phyloP scores from a whole-genome alignment of 257 asterid genomes.

The Agastache rugosa region DNA sequence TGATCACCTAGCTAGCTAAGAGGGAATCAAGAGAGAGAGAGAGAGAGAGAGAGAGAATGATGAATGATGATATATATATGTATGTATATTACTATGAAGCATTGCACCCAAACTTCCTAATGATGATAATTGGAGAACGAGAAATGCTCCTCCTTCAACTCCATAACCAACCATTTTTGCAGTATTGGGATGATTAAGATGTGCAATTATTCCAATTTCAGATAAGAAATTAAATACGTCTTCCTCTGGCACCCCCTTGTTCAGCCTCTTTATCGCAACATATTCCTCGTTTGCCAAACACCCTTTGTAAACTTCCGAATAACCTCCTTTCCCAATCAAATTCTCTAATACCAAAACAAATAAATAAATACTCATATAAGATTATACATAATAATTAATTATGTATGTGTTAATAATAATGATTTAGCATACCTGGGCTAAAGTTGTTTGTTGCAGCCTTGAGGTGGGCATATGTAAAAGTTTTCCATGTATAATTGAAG shows the following conservation, averaged over 20 bases:
- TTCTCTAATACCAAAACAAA: conserved; percentile 46
- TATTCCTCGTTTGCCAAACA: conserved; percentile 58
- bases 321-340: conserved; percentile 73
- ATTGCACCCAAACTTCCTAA: conserved; percentile 69
- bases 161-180: conserved; percentile 81
- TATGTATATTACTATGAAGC: conserved; percentile 52
- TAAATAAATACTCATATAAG: background rate
- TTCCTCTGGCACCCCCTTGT: conserved; percentile 56
- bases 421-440: conserved; percentile 49
- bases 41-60: background rate
- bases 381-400: background rate
- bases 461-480: conserved; percentile 55
- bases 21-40: background rate
- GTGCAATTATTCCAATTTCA: conserved; percentile 77
- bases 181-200: conserved; percentile 71
- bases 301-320: conserved; percentile 76
- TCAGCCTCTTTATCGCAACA: conserved; percentile 66
- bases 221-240: conserved; percentile 52
- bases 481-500: conserved; percentile 54
- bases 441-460: conserved; percentile 62
- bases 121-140: conserved; percentile 64
- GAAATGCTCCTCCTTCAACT: conserved; percentile 70
- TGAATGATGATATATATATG: too few relatives aligned
- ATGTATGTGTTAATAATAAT: too few relatives aligned
- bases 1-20: background rate